Base-by-base conservation (phyloP, 495 filamentous ascomycete species). In the Parathielavia appendiculata region DNA sequence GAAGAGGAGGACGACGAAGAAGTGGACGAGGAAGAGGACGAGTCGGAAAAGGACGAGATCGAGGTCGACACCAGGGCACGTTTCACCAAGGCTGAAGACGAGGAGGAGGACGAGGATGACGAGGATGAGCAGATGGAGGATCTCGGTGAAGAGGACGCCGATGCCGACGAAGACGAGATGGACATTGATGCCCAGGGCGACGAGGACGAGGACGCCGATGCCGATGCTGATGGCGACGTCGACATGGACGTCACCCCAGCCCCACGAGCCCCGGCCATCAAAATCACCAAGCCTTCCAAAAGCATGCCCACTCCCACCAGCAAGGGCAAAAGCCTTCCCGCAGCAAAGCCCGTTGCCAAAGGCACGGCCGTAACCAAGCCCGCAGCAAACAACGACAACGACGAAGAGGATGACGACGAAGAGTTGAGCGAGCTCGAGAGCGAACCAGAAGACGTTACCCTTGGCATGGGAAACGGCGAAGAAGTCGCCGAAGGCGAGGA, bases 401-500 rank as follows among this genome's bases (percentile, higher is more conserved):
- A 76, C 17, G 75, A 64, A 36, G 66, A 69, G 23, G 69, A 76
- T 17, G 76, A 77, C 40, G 77, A 79, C 12, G 77, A 79, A 19
- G 74, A 77, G 56, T 69, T 78, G 14, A 75, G 72, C 36, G 76
- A 78, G 54, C 62, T 77, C 36, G 76, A 79, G 40, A 77, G 75
- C 52, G 77, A 80, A 13, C 72, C 66, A 2, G 72, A 75, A 43
- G 72, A 71, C 13, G 57, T 80, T 22, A 80, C 80, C 5, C 80
- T 78, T 5, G 70, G 75, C 17, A 69, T 69, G 2, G 67, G 69
- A 4, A 69, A 69, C 4, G 73, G 68, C 0, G 74, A 76, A 13
- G 79, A 75, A 2, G 77, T 75, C 11, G 80, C 76, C 23, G 82
- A 78, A 16, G 79, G 76, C 34, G 81, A 77, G 9, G 80, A 75